phyloP scores from a whole-genome alignment of 257 asterid genomes.

The Ehretia macrophylla region DNA sequence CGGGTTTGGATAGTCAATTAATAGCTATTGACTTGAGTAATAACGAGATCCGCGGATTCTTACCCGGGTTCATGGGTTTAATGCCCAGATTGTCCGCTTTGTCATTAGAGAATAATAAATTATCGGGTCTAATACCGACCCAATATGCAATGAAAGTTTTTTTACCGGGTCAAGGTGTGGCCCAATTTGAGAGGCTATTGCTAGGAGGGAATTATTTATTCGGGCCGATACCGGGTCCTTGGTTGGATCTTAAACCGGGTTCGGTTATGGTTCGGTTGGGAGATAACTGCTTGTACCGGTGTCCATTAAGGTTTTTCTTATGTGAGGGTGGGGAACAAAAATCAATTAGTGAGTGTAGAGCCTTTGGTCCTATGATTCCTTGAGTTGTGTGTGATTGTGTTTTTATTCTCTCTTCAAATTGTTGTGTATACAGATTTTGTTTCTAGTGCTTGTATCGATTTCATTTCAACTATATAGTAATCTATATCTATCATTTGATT shows the following conservation, averaged over 20 bases:
- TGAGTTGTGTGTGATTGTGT: conserved; percentile 20
- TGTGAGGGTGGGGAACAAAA: conserved; percentile 88
- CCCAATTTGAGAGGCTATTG: conserved; percentile 61
- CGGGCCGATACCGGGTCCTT: conserved; percentile 79
- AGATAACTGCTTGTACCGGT: conserved; percentile 77
- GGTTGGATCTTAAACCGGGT: conserved; percentile 65
- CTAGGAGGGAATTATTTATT: conserved; percentile 73
- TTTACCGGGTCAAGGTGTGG: conserved; percentile 38
- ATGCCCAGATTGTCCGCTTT: conserved; percentile 70
- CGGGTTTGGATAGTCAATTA: conserved; percentile 45
- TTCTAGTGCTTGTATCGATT: background rate
- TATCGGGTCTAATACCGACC: conserved; percentile 61
- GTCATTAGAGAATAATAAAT: conserved; percentile 55
- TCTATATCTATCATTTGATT: too few relatives aligned
- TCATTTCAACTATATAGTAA: too few relatives aligned
- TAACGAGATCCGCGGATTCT: conserved; percentile 54
- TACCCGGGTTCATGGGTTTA: conserved; percentile 74
- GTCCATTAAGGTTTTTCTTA: conserved; percentile 64
- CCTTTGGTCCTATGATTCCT: conserved; percentile 62
- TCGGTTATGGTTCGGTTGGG: conserved; percentile 63
- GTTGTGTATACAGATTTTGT: background rate
- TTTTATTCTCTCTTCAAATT: background rate
- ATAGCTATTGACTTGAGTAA: conserved; percentile 68
- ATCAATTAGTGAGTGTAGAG: conserved; percentile 59
- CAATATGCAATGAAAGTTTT: conserved; percentile 44